These are phyloP conservation scores for Nakazawaea pomicola DNA, from an alignment of 805 yeast genomes.

Conservation along the genomic window DNA sequence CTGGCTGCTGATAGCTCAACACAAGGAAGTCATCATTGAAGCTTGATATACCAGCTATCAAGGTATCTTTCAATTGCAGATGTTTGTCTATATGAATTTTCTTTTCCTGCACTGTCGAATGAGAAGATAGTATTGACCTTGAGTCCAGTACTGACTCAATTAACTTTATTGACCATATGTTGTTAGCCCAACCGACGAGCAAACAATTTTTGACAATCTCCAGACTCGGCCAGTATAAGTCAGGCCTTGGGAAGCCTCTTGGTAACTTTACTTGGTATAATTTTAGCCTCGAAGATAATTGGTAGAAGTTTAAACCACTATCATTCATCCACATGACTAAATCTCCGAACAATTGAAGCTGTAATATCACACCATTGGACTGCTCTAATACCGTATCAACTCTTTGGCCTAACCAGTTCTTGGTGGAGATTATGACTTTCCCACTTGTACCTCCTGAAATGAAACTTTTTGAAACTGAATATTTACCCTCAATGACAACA, in stretches of 20 bases:
- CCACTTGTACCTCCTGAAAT: slow-evolving; percentile 91
- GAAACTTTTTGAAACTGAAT: slow-evolving; percentile 56
- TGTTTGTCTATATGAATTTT: slow-evolving; percentile 42
- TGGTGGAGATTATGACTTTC: slow-evolving; percentile 63
- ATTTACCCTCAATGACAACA: slow-evolving; percentile 73
- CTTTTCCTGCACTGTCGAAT: slow-evolving; percentile 42
- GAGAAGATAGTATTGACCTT: slow-evolving; percentile 21
- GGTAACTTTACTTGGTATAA: slow-evolving; percentile 56
- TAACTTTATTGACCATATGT: slow-evolving; percentile 65
- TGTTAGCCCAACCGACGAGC: slow-evolving; percentile 77
- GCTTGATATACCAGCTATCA: slow-evolving; percentile 76
- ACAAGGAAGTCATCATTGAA: slow-evolving; percentile 65
- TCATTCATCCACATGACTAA: slow-evolving; percentile 82
- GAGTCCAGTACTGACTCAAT: background rate
- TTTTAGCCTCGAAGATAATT: slow-evolving; percentile 42
- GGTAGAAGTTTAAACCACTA: slow-evolving; percentile 66
- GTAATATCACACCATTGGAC: slow-evolving; percentile 66
- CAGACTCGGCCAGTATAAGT: slow-evolving; percentile 78
- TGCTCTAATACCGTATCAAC: slow-evolving; percentile 60
- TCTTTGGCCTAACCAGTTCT: slow-evolving; percentile 85
- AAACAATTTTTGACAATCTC: slow-evolving; percentile 64
- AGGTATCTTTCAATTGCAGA: slow-evolving; percentile 40
- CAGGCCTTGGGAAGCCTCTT: slow-evolving; percentile 55
- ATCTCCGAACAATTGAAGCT: slow-evolving; percentile 58
- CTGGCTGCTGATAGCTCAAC: slow-evolving; percentile 39